These are phyloP conservation scores for Haematococcus lacustris DNA, from an alignment of 139 green algal species.

Conservation along the genomic window DNA sequence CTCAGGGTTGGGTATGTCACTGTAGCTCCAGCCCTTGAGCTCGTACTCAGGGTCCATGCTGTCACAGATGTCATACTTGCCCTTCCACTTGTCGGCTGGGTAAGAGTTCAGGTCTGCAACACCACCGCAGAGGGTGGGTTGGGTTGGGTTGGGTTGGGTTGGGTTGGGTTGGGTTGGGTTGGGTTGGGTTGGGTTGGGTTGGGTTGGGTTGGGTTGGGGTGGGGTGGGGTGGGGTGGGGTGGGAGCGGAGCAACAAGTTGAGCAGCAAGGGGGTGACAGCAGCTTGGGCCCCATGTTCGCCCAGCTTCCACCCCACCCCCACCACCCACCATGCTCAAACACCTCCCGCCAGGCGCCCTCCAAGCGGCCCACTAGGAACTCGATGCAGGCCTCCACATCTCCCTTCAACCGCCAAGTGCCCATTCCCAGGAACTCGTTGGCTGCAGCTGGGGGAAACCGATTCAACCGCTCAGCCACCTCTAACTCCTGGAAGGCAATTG, in stretches of 20 bases:
- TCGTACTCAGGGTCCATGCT: slow-evolving; percentile 46
- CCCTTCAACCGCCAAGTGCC: slow-evolving; percentile 57
- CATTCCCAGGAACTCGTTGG: slow-evolving; percentile 49
- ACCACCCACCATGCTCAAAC: slow-evolving; percentile 17
- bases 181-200: too few species aligned
- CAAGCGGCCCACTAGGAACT: slow-evolving; percentile 44
- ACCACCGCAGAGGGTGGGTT: too few species aligned
- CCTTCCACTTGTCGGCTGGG: slow-evolving; percentile 45
- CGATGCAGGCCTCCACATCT: slow-evolving; percentile 39
- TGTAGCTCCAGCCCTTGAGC: slow-evolving; percentile 33
- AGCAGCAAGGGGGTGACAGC: too few species aligned
- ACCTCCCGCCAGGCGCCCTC: slow-evolving; percentile 51
- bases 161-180: too few species aligned
- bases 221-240: too few species aligned
- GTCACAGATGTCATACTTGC: slow-evolving; percentile 48
- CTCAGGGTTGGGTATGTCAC: slow-evolving; percentile 42
- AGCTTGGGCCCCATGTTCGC: too few species aligned
- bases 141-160: too few species aligned
- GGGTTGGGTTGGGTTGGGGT: too few species aligned
- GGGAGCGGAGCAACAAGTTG: too few species aligned
- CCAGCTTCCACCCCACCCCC: not conserved
- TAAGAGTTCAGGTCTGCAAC: slow-evolving; percentile 46
- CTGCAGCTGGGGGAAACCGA: slow-evolving; percentile 16
- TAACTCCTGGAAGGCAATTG: not conserved
- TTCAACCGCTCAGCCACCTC: too few species aligned